Base-by-base conservation (phyloP, 2,329 filamentous ascomycete genomes). In the Paradendryphiella salina region DNA sequence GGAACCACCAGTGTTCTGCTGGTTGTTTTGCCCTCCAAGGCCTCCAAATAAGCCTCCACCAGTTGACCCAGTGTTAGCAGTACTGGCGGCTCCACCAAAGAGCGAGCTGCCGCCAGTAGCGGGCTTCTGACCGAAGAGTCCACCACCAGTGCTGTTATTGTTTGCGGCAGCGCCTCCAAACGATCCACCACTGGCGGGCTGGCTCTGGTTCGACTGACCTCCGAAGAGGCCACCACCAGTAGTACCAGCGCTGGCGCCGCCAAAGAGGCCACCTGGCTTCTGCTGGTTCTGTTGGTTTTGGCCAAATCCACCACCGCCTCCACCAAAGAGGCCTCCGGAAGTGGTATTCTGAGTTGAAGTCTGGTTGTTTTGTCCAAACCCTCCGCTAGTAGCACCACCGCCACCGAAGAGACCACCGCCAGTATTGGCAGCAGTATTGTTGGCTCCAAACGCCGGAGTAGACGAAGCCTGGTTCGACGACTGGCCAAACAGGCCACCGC, bases 221-320 rank as follows among this genome's bases (percentile, higher is more conserved):
- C 39, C 82, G 48, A 85, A 85, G 3, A 84, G 70, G 1, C 80
- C 76, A 4, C 75, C 75, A 5, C 76, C 74, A 10, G 75, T 65
- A 28, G 74, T 66, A 23, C 69, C 59, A 21, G 61, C 59, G 39
- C 54, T 60, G 5, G 56, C 47, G 17, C 56, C 50, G 18, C 71
- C 71, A 28, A 74, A 74, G 3, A 73, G 58, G 11, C 68, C 64
- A 17, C 64, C 64, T 10, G 77, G 75, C 54, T 79, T 72, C 41
- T 67, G 64, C 46, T 72, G 69, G 21, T 67, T 69, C 43, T 70
- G 64, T 26, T 72, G 64, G 34, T 67, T 69, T 20, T 69, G 62
- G 4, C 71, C 72, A 29, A 75, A 74, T 4, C 62, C 63, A 35
- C 56, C 54, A 29, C 79, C 44, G 11, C 42, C 58, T 26, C 23